Base-by-base conservation (phyloP, 345 rosid species). In the Citrus trifoliata region DNA sequence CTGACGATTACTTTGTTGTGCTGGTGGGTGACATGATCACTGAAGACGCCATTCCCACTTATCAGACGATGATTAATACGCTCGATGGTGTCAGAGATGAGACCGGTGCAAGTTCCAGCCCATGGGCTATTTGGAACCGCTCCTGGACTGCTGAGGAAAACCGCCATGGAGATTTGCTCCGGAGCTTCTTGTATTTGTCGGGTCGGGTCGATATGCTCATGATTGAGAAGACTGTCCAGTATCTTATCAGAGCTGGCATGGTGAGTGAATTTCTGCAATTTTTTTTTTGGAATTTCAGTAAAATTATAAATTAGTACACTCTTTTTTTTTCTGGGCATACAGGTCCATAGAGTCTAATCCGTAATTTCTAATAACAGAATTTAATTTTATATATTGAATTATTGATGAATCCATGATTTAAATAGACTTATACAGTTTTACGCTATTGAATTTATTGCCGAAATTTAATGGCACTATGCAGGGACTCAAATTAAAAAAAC, bases 11-110 rank as follows among this genome's bases (percentile, higher is more conserved):
- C 73, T 90, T 91, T 10, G 91, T 93, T 42, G 97, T 93, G 71
- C 76, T 93, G 80, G 92, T 89, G 16, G 97, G 97, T 10, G 97
- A 93, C 80, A 93, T 93, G 95, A 86, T 93, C 64, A 93, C 97
- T 4, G 97, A 93, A 83, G 95, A 91, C 18, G 97, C 97, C 0
- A 71, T 91, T 76, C 97, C 95, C 1, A 93, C 93, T 25, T 93
- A 93, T 67, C 92, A 89, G 80, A 88, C 93, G 10, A 87, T 91
- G 86, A 74, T 91, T 78, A 93, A 93, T 80, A 91, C 95, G 2
- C 87, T 93, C 0, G 97, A 93, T 18, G 97, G 91, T 2, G 94
- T 90, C 14, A 84, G 76, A 53, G 97, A 93, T 56, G 94, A 93
- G 87, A 93, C 94, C 1, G 95, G 97, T 22, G 90, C 92, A 4